These are phyloP conservation scores for Domatiomyces catenatus DNA, from an alignment of 2,329 filamentous ascomycete genomes.

Conservation along the genomic window DNA sequence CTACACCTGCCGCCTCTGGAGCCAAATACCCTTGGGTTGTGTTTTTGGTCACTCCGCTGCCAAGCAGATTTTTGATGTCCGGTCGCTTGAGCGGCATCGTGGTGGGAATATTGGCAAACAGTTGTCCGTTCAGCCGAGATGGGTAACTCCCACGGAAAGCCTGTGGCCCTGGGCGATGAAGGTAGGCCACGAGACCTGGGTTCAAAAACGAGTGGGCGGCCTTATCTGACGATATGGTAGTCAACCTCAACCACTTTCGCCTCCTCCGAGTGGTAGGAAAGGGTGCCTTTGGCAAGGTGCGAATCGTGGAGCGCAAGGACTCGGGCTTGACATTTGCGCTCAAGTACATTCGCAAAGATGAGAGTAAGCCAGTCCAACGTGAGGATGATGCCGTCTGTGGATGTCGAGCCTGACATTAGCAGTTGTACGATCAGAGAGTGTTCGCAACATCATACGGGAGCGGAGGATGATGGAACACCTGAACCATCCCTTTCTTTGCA, in stretches of 20 bases:
- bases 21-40: too few relatives aligned
- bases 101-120: background rate
- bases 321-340: slow-evolving; percentile 85
- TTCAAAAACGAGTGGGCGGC: background rate
- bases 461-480: slow-evolving; percentile 95
- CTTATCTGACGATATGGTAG: slow-evolving; percentile 32
- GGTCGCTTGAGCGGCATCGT: background rate
- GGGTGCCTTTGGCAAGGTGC: slow-evolving; percentile 95
- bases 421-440: slow-evolving; percentile 96
- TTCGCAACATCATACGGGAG: slow-evolving; percentile 95
- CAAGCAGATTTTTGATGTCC: background rate
- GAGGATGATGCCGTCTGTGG: slow-evolving; percentile 2
- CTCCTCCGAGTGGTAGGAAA: slow-evolving; percentile 90
- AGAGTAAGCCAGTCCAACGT: slow-evolving; percentile 46
- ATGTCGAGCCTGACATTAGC: slow-evolving; percentile 13
- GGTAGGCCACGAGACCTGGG: slow-evolving; percentile 40
- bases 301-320: slow-evolving; percentile 96
- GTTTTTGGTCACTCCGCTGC: background rate
- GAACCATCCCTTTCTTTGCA: slow-evolving; percentile 95
- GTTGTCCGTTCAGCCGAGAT: slow-evolving; percentile 32
- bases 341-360: slow-evolving; percentile 98
- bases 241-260: slow-evolving; percentile 95
- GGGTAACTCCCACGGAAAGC: slow-evolving; percentile 93
- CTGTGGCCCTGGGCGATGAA: slow-evolving; percentile 82
- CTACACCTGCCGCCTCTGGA: too few relatives aligned